A percentile compares a stretch with the other conserved stretches of the same genome.
These are phyloP conservation scores for Vitis vinifera DNA, from an alignment of 164 flowering plant species.

Conservation along the genomic window ASM3070453v1 NC_081822.1:6366001-6366500, in stretches of 20 bases:
- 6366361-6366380: conserved; percentile 62
- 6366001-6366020: conserved; percentile 79
- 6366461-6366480: conserved; percentile 72
- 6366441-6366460: conserved; percentile 91
- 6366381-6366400: conserved; percentile 79
- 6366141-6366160: conserved; percentile 75
- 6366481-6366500: conserved; percentile 72
- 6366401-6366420: conserved; percentile 82
- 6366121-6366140: conserved; percentile 62
- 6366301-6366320: conserved; percentile 84
- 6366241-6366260: conserved; percentile 78
- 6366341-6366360: conserved; percentile 78
- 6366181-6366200: conserved; percentile 79
- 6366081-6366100: conserved; percentile 83
- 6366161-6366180: conserved; percentile 57
- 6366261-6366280: conserved; percentile 84
- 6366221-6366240: conserved; percentile 82
- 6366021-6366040: conserved; percentile 77
- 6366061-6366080: conserved; percentile 75
- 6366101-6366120: conserved; percentile 74
- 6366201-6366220: conserved; percentile 90
- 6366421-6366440: conserved; percentile 79
- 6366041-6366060: conserved; percentile 60
- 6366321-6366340: conserved; percentile 89
- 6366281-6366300: conserved; percentile 91